phyloP scores from a whole-genome alignment of 208 protist genomes.

The Trypanosoma boissoni region DNA sequence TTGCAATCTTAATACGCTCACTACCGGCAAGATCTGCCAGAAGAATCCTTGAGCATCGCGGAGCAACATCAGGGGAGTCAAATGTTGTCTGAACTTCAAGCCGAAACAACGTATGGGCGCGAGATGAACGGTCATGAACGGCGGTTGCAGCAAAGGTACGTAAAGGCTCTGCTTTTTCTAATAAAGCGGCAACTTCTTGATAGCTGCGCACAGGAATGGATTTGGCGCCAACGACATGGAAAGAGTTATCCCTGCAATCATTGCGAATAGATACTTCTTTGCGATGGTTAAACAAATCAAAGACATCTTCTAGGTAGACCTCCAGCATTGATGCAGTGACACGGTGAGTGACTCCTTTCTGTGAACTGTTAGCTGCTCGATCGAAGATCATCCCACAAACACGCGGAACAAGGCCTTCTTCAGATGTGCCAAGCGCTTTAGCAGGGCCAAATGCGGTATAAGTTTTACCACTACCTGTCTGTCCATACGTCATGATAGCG shows the following conservation, averaged over 20 bases:
- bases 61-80: conserved; percentile 45
- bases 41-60: conserved; percentile 65
- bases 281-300: conserved; percentile 91
- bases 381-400: conserved; percentile 85
- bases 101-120: conserved; percentile 82
- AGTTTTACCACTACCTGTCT: conserved; percentile 87
- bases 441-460: conserved; percentile 76
- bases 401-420: conserved; percentile 79
- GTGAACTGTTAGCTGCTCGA: conserved; percentile 40
- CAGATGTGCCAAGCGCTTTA: conserved; percentile 44
- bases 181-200: conserved; percentile 77
- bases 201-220: conserved; percentile 71
- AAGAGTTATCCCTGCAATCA: conserved; percentile 80
- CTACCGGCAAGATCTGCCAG: conserved; percentile 81
- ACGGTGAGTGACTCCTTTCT: conserved; percentile 66
- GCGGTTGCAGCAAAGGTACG: conserved; percentile 89
- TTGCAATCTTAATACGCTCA: conserved; percentile 76
- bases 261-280: conserved; percentile 84
- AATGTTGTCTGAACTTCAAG: conserved; percentile 71
- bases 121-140: conserved; percentile 80
- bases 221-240: conserved; percentile 83
- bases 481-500: conserved; percentile 87
- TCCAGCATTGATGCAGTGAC: conserved; percentile 90
- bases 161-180: conserved; percentile 79
- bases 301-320: conserved; percentile 95